Base-by-base conservation (phyloP, 139 green algal species). In the Chlorella sorokiniana region DNA sequence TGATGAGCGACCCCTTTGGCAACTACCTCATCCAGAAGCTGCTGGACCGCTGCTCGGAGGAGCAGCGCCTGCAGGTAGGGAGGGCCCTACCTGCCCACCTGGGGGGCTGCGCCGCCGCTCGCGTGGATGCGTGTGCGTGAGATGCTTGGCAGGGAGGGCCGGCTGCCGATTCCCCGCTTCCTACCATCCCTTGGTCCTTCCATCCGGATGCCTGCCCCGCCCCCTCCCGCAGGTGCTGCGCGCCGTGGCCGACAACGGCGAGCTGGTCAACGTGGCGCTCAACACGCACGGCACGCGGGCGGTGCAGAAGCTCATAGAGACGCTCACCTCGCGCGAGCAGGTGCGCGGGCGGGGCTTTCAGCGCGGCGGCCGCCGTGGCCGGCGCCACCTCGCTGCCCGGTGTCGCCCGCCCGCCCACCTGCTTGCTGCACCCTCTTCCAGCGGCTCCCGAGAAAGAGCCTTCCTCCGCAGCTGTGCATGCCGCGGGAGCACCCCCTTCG, bases 21-120 rank as follows among this genome's bases (percentile, higher is more conserved):
- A 99, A 99, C 86, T 99, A 99, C 89, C 92, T 99, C 48, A 94
- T 99, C 56, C 97, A 99, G 89, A 99, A 99, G 91, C 89, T 99
- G 83, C 88, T 99, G 48, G 96, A 99, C 83, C 81, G 95, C 14
- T 99, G 96, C 89, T 94, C 81, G 23, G 93, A 98, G 84, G 91
- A 95, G 78, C 96, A 99, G 90, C 92, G 96, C 29, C 83, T 91
- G 31, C 84, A 91, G 84, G 81, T 89, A 64, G 1, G 51, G 40
- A 5, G 22, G 38, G 38, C 38, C 20, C 61, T 68, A n/a, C n/a
- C n/a, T n/a, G n/a, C n/a, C n/a, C n/a, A n/a, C n/a, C n/a, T n/a
- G n/a, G n/a, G n/a, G n/a, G n/a, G n/a, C n/a, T n/a, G n/a, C n/a
- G n/a, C n/a, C n/a, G n/a, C n/a, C n/a, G n/a, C n/a, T n/a, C n/a